A percentile compares a stretch with the other conserved stretches of the same genome.
These are phyloP conservation scores for Alternaria panax DNA, from an alignment of 2,329 filamentous ascomycete species.

Conservation along the genomic window DNA sequence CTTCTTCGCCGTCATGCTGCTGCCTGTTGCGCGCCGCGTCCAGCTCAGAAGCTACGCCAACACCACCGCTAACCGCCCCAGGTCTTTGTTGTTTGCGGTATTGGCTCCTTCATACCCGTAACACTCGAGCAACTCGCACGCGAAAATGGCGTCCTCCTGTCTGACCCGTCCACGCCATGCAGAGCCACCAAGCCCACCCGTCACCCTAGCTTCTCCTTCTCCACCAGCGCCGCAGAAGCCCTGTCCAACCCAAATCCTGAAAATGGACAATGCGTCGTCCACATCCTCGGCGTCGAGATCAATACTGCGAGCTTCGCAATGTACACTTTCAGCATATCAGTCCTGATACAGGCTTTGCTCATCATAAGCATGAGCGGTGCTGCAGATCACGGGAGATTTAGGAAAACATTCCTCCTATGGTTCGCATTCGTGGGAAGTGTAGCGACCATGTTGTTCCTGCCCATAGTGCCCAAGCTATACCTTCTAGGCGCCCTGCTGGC, in stretches of 20 bases:
- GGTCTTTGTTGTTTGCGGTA: constrained; percentile 91
- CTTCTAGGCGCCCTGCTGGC: constrained; percentile 82
- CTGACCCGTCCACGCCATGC: constrained; percentile 79
- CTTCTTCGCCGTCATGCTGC: not conserved
- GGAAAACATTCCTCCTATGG: constrained; percentile 84
- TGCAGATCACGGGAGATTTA: constrained; percentile 87
- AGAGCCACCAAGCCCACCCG: constrained; percentile 66
- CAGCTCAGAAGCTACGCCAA: not conserved
- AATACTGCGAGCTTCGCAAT: constrained; percentile 98
- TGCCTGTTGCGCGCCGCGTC: not conserved
- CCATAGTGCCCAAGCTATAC: constrained; percentile 77
- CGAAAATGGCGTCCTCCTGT: constrained; percentile 86
- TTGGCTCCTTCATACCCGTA: constrained; percentile 89
- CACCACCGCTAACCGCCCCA: constrained; percentile 20
- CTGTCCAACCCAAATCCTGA: constrained; percentile 37
- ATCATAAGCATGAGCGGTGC: constrained; percentile 97
- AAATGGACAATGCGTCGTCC: constrained; percentile 76
- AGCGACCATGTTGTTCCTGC: constrained; percentile 87
- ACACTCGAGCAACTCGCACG: constrained; percentile 91
- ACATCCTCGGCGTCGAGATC: constrained; percentile 81
- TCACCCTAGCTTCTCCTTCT: constrained; percentile 30
- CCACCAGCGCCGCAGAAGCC: constrained; percentile 22
- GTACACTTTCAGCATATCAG: constrained; percentile 96
- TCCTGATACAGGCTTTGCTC: constrained; percentile 84
- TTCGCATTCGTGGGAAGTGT: constrained; percentile 85